phyloP scores from a whole-genome alignment of 164 flowering plant species.

The Echeveria elegans region DNA sequence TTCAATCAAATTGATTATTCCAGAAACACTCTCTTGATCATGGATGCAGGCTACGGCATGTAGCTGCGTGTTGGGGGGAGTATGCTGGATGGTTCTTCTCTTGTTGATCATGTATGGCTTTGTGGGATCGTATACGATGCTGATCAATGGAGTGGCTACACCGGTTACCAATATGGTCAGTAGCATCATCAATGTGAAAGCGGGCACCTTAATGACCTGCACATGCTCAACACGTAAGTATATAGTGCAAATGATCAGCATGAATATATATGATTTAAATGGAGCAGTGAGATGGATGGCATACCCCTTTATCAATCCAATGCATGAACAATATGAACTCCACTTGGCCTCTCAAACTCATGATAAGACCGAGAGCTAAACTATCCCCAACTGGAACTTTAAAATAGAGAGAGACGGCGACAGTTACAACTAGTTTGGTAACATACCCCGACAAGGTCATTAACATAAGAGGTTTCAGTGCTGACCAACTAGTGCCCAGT shows the following conservation, averaged over 20 bases:
- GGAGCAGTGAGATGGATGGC: not conserved
- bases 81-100: conserved; percentile 58
- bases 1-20: conserved; percentile 40
- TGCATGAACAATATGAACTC: conserved; percentile 41
- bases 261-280: not conserved
- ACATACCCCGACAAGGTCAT: conserved; percentile 19
- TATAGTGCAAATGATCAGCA: not conserved
- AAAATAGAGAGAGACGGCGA: conserved; percentile 22
- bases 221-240: not conserved
- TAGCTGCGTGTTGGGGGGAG: conserved; percentile 27
- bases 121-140: conserved; percentile 51
- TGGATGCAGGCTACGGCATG: conserved; percentile 37
- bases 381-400: conserved; percentile 38
- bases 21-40: conserved; percentile 30
- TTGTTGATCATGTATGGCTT: conserved; percentile 32
- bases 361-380: conserved; percentile 35
- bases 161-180: conserved; percentile 21
- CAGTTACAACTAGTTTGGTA: conserved; percentile 24
- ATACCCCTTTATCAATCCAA: conserved; percentile 44
- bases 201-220: conserved; percentile 35
- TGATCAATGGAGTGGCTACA: conserved; percentile 38
- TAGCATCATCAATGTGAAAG: conserved; percentile 39
- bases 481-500: conserved; percentile 16
- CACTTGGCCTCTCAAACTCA: conserved; percentile 53
- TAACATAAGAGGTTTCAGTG: conserved; percentile 20